Evolutionary conservation across 2,329 filamentous ascomycete species (phyloP), one percentile per base, ranked within the genome.

Genomic region (Colletotrichum graminicola): DNA sequence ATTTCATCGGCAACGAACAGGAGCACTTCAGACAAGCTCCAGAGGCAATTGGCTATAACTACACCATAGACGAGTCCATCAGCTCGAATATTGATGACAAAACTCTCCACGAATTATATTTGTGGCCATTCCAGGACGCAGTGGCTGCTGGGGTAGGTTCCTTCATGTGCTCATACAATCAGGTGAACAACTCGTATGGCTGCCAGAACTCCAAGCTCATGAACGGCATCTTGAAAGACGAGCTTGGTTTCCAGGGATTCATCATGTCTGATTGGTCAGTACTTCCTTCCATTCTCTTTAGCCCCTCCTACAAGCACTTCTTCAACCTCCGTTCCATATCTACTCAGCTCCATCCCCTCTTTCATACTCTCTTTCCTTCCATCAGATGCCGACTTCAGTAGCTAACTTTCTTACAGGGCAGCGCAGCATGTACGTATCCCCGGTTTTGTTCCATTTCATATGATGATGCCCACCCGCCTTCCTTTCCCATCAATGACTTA

Each of bases 171-270:
- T 90, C 90, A 0, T 94, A 94, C 83, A 90, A 94, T 76, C 91
- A 93, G 77, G 79, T 94, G 80, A 97, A 97, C 83, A 94, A 94
- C 80, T 93, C 90, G 10, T 94, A 94, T 75, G 87, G 82, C 26
- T 96, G 94, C 81, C 92, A 95, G 77, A 96, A 96, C 83, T 92
- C 91, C 39, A 91, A 92, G 76, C 81, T 92, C 12, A 82, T 94
- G 75, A 96, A 96, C 78, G 89, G 90, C 55, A 82, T 96, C 2
- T 84, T 96, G 75, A 96, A 96, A 83, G 87, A 88, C 36, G 93
- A 96, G 80, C 85, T 95, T 0, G 93, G 92, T 52, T 95, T 95
- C 82, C 92, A 94, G 75, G 93, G 93, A 0, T 94, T 94, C 76
- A 87, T 95, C 68, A 90, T 93, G 88, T 90, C 87, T n/a, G 93